A percentile compares a stretch with the other conserved stretches of the same genome.
These are phyloP conservation scores for Erodium moschatum DNA, from an alignment of 441 rosid genomes.

Conservation along the genomic window DNA sequence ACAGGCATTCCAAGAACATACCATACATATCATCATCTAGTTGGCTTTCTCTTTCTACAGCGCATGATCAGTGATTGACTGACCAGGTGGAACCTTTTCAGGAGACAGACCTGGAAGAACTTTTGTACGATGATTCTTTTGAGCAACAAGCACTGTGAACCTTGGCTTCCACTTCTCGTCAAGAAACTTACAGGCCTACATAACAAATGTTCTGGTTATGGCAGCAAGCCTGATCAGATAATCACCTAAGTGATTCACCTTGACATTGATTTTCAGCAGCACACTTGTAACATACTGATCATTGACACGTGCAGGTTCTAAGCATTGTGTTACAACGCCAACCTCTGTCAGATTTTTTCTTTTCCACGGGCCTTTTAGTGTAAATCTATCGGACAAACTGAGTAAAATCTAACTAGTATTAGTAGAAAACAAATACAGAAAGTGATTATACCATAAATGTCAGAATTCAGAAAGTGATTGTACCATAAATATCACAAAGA, in stretches of 20 bases:
- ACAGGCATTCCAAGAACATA: no score
- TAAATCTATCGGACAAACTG: background rate
- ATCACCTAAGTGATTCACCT: slow-evolving; percentile 28
- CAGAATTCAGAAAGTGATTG: slow-evolving; percentile 32
- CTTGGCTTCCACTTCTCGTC: slow-evolving; percentile 62
- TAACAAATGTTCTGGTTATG: no score
- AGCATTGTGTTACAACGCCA: slow-evolving; percentile 69
- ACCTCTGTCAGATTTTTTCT: slow-evolving; percentile 52
- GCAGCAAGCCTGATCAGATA: no score
- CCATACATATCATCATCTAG: no score
- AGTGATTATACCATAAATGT: slow-evolving; percentile 43
- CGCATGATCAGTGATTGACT: background rate
- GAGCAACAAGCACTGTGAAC: slow-evolving; percentile 51
- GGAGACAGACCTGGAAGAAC: slow-evolving; percentile 44
- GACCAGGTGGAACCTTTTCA: slow-evolving; percentile 65
- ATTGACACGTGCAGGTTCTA: slow-evolving; percentile 50
- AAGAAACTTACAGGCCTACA: slow-evolving; percentile 65
- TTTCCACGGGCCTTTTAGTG: slow-evolving; percentile 45
- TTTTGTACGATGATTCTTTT: slow-evolving; percentile 73
- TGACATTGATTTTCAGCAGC: slow-evolving; percentile 70
- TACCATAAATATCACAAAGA: no score
- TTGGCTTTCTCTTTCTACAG: no score
- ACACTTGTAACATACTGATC: slow-evolving; percentile 62
- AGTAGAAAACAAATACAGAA: no score
- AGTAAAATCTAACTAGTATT: background rate